Conservation (phyloP, 768 basidiomycete species). For the Vishniacozyma victoriae region DNA sequence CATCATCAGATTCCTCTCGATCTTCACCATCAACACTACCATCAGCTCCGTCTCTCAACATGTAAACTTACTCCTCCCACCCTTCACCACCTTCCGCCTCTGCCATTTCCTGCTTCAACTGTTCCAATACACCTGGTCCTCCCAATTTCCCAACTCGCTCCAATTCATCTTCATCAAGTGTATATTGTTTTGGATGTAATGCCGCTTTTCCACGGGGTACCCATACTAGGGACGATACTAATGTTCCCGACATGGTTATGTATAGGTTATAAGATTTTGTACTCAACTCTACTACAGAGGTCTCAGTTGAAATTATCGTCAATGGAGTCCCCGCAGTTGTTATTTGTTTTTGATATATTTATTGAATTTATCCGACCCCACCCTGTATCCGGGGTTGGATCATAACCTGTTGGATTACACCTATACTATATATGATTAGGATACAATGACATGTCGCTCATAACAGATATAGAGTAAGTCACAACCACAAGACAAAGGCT, state of each 20-base stretch:
- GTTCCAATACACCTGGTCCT: slow-evolving; percentile 80
- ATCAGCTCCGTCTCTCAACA: neutral
- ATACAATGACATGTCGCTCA: slow-evolving; percentile 38
- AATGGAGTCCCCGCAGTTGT: too few relatives aligned
- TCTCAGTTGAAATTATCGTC: too few relatives aligned
- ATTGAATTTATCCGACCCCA: too few relatives aligned
- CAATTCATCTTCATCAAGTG: slow-evolving; percentile 82
- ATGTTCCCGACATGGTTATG: slow-evolving; percentile 41
- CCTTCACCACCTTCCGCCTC: slow-evolving; percentile 61
- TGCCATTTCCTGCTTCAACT: slow-evolving; percentile 68
- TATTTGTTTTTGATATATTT: too few relatives aligned
- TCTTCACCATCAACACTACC: slow-evolving; percentile 20
- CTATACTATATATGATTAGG: neutral
- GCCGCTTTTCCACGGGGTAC: slow-evolving; percentile 72
- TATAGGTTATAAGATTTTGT: neutral
- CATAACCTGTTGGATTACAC: neutral
- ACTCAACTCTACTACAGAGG: too few relatives aligned
- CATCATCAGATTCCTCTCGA: slow-evolving; percentile 50
- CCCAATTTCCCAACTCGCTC: slow-evolving; percentile 83
- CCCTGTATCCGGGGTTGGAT: too few relatives aligned
- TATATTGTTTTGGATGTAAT: slow-evolving; percentile 74
- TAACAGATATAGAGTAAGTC: slow-evolving; percentile 44
- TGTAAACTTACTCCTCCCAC: slow-evolving; percentile 89
- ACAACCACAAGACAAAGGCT: neutral
- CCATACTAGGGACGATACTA: slow-evolving; percentile 52